A percentile compares a stretch with the other conserved stretches of the same genome.
Conservation (phyloP, 192 early-diverging fungal species). For the Backusella tarrabulga region DNA sequence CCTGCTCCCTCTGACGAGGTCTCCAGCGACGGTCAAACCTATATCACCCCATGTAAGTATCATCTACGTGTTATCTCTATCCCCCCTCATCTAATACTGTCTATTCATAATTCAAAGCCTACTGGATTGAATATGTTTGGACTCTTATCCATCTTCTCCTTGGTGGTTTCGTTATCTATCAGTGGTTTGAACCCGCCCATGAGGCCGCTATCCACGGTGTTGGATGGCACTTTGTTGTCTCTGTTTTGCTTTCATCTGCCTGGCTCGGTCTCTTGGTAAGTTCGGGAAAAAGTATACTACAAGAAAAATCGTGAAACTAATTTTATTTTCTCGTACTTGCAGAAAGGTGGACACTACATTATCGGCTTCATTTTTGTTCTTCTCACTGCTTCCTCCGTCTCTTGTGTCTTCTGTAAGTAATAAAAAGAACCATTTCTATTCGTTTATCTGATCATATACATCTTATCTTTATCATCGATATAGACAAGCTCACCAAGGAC, state of each 20-base stretch:
- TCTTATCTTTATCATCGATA: not conserved
- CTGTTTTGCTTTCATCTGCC: constrained; percentile 53
- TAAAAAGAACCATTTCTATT: not conserved
- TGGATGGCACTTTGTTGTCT: constrained; percentile 62
- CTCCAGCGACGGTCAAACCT: constrained; percentile 49
- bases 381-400: constrained; percentile 55
- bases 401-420: constrained; percentile 52
- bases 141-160: constrained; percentile 61
- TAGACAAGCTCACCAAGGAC: constrained; percentile 1
- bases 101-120: constrained; percentile 26
- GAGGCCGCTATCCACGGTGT: constrained; percentile 58
- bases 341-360: constrained; percentile 48
- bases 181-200: constrained; percentile 51
- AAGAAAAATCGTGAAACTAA: constrained; percentile 2
- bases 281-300: not conserved
- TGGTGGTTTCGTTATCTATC: constrained; percentile 61
- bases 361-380: constrained; percentile 54
- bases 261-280: constrained; percentile 65
- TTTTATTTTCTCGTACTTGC: not conserved
- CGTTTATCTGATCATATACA: not conserved
- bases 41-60: constrained; percentile 55
- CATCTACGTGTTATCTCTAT: not conserved
- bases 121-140: constrained; percentile 61
- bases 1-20: constrained; percentile 37
- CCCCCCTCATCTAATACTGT: not conserved